Conservation (phyloP, 78 protist genomes). For the Guillardia theta region DNA sequence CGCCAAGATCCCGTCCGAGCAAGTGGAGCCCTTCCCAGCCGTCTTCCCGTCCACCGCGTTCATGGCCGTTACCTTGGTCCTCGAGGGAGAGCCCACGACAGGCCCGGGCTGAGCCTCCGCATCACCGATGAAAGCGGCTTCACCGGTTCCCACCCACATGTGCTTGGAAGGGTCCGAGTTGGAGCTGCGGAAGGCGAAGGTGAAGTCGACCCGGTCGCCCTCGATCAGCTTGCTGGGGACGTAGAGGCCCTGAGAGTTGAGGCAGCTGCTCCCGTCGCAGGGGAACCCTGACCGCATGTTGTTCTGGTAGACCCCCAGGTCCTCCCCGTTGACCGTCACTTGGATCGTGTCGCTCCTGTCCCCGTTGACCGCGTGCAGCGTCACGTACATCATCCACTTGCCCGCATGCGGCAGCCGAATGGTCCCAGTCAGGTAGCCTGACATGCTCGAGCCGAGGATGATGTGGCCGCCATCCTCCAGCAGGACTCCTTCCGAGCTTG, state of each 20-base stretch:
- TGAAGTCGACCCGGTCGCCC: neutral
- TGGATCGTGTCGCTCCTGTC: neutral
- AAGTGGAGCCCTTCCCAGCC: too few relatives aligned
- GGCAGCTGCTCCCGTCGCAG: neutral
- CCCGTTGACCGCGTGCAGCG: neutral
- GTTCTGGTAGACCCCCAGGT: neutral
- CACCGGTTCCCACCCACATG: neutral
- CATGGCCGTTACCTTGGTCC: neutral
- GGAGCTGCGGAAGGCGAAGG: neutral
- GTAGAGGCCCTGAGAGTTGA: neutral
- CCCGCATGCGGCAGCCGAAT: neutral
- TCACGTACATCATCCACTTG: neutral
- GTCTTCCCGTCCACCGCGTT: neutral
- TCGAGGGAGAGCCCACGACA: neutral
- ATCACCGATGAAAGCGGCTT: neutral
- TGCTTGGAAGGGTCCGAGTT: neutral
- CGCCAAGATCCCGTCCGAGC: too few relatives aligned
- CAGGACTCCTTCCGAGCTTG: too few relatives aligned
- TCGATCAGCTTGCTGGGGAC: neutral
- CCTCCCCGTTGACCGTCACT: neutral
- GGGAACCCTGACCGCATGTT: neutral
- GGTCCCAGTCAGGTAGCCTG: neutral
- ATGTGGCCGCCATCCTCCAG: too few relatives aligned
- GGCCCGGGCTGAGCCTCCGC: neutral
- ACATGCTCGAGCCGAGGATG: neutral